Conservation (phyloP, 2,329 filamentous ascomycete species). For the Lasiodiplodia gonubiensis region DNA sequence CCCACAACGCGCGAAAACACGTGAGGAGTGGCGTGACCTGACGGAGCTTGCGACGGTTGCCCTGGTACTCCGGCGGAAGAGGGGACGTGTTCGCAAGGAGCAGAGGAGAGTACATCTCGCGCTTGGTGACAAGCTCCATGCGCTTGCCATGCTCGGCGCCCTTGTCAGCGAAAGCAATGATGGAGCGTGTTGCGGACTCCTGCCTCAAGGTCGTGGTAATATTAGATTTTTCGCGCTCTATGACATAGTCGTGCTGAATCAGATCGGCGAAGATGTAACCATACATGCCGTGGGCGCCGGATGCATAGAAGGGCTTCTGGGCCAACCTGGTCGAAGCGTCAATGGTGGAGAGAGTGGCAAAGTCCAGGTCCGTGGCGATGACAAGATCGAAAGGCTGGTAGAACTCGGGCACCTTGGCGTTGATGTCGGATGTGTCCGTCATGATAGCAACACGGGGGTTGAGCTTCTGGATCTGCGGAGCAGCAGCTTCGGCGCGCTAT, state of each 20-base stretch:
- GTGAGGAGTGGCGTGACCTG: constrained; percentile 84
- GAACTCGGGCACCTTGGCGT: constrained; percentile 72
- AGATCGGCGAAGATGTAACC: constrained; percentile 95
- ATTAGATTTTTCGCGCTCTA: constrained; percentile 85
- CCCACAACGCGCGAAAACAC: constrained; percentile 88
- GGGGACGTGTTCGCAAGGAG: constrained; percentile 81
- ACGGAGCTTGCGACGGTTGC: constrained; percentile 69
- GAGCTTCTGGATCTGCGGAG: constrained; percentile 77
- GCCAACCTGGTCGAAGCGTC: constrained; percentile 85
- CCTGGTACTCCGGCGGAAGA: constrained; percentile 70
- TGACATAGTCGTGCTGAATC: constrained; percentile 85
- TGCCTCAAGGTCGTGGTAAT: constrained; percentile 61
- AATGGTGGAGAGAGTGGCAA: constrained; percentile 74
- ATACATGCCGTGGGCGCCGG: constrained; percentile 85
- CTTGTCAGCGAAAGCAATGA: constrained; percentile 73
- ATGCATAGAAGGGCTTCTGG: constrained; percentile 84
- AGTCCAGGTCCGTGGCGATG: constrained; percentile 86
- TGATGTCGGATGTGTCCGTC: constrained; percentile 71
- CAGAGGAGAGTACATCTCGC: constrained; percentile 87
- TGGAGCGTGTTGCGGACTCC: constrained; percentile 79
- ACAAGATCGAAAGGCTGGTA: constrained; percentile 82
- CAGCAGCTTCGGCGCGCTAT: constrained; percentile 76
- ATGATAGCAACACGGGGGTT: constrained; percentile 86
- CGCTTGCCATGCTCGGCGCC: constrained; percentile 66
- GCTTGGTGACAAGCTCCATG: constrained; percentile 87